Percentiles rank a stretch among this genome's conserved stretches.
Conservation (phyloP, 2,329 filamentous ascomycete species). For the Camillea tinctor region DNA sequence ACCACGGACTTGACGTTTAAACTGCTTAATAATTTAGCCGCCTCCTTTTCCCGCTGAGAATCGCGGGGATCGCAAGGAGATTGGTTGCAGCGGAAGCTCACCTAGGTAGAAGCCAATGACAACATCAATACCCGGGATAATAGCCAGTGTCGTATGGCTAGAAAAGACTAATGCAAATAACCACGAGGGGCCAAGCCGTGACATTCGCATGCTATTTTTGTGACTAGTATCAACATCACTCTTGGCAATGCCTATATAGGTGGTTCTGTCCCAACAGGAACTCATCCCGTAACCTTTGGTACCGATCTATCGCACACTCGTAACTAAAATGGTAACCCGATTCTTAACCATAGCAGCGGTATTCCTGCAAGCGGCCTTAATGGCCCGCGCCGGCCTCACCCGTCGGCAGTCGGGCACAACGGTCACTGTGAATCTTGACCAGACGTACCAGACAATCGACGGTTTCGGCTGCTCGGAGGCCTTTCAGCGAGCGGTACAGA, state of each 20-base stretch:
- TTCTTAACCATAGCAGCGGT: background rate
- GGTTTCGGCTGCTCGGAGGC: slow-evolving; percentile 50
- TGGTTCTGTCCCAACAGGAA: background rate
- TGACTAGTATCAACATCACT: background rate
- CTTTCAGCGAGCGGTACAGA: slow-evolving; percentile 42
- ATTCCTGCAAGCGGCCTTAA: background rate
- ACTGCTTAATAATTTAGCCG: background rate
- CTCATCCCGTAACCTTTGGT: background rate
- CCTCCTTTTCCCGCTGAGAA: background rate
- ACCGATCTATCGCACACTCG: background rate
- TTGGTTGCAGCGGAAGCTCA: background rate
- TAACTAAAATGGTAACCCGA: background rate
- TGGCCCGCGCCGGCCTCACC: background rate
- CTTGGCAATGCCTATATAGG: background rate
- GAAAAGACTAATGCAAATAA: background rate
- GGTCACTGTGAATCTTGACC: slow-evolving; percentile 29
- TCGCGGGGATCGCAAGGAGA: background rate
- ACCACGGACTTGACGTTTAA: background rate
- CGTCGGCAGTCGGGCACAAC: slow-evolving; percentile 13
- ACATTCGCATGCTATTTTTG: background rate
- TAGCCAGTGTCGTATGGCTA: background rate
- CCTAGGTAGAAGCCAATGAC: background rate
- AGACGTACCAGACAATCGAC: slow-evolving; percentile 39
- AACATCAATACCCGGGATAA: background rate
- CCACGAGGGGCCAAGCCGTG: background rate